Base-by-base conservation (phyloP, 169 alveolate species). In the Perkinsus chesapeaki region DNA sequence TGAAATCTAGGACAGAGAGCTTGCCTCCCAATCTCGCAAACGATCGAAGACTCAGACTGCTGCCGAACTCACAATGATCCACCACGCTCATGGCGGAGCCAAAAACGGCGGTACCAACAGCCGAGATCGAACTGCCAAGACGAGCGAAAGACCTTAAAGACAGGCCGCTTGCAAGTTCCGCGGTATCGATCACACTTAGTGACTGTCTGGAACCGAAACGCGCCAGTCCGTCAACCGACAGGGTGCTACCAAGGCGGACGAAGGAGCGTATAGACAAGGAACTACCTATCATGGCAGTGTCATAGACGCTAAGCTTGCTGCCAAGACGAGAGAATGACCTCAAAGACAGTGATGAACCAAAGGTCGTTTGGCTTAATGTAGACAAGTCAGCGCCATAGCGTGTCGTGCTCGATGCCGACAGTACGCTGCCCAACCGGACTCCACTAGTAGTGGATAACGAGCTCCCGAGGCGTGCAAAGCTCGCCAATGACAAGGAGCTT, bases 21-120 rank as follows among this genome's bases (percentile, higher is more conserved):
- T n/a, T 93, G 92, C 93, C 39, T 16, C 92, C 92, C 43, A 91
- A 5, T 7, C 92, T 48, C 16, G 39, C 38, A 31, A 91, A 38
- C 48, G 60, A 16, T 9, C 92, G 3, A 0, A 31, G 38, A 16
- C 72, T 39, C 27, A 91, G 20, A 60, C 92, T 39, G 92, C 39
- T 19, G 60, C 92, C 92, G 60, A 91, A 23, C 0, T 3, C 31
- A 23, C 19, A 39, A n/a, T 12, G 3, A 47, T 91, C 92, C 92
- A 91, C 5, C 16, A 91, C 48, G 92, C 47, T n/a, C 73, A 91
- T 5, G 16, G 43, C 23, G 48, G 39, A 3, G 27, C 39, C 5
- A 7, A 91, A 10, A 27, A 48, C 38, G 0, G 37, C 92, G 92
- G 23, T 16, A 60, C 12, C 23, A 36, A 48, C 38, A 48, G 39